These are phyloP conservation scores for Botrytis tulipae DNA, from an alignment of 2,329 filamentous ascomycete genomes.

Conservation along the genomic window DNA sequence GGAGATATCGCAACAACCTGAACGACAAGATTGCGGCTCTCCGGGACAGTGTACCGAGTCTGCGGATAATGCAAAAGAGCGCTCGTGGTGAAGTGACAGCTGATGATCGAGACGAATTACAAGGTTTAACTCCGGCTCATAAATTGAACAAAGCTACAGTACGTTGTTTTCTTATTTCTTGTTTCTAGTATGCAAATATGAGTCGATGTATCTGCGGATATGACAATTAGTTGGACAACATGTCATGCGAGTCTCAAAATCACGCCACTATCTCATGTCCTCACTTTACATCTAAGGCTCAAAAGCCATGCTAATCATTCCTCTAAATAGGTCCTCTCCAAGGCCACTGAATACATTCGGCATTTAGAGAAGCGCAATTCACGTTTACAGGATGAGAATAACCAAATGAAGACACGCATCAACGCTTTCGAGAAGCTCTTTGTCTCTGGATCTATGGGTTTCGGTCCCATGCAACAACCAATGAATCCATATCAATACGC, in stretches of 20 bases:
- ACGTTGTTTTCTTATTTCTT: constrained; percentile 26
- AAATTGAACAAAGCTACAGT: constrained; percentile 98
- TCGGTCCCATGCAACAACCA: constrained; percentile 53
- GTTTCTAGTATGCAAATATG: neutral
- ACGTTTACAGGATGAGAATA: constrained; percentile 77
- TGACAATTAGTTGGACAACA: constrained; percentile 4
- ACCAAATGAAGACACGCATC: constrained; percentile 72
- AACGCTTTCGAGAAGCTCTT: constrained; percentile 77
- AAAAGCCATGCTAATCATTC: constrained; percentile 20
- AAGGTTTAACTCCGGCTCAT: constrained; percentile 81
- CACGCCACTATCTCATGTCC: constrained; percentile 3
- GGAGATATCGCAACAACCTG: constrained; percentile 90
- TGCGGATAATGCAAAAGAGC: constrained; percentile 79
- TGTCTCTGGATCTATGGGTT: constrained; percentile 66
- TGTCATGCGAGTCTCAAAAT: constrained; percentile 21
- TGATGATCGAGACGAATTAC: constrained; percentile 74
- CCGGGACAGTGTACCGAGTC: constrained; percentile 85
- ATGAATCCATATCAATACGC: constrained; percentile 38
- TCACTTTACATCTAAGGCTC: neutral
- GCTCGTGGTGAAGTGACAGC: constrained; percentile 65
- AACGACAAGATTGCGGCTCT: constrained; percentile 96
- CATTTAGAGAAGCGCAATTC: constrained; percentile 91
- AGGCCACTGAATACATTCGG: constrained; percentile 93
- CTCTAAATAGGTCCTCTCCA: constrained; percentile 62
- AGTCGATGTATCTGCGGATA: constrained; percentile 12